Conservation (phyloP, 345 rosid species). For the Mangifera indica region DNA sequence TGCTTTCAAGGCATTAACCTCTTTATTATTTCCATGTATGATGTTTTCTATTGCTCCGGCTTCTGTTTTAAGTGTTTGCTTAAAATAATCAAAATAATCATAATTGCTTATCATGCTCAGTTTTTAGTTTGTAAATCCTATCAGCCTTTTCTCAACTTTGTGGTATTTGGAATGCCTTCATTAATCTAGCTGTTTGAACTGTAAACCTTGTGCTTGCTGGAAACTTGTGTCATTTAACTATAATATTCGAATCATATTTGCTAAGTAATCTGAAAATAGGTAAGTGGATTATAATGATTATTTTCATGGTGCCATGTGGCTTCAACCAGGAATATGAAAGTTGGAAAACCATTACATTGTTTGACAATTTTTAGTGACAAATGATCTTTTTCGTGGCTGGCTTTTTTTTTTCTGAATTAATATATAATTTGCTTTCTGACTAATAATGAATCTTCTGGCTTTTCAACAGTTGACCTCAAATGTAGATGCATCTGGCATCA, state of each 20-base stretch:
- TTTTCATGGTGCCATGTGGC: conserved; percentile 1
- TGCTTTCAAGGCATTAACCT: too few relatives aligned
- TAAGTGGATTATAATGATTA: not conserved
- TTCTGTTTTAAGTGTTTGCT: too few relatives aligned
- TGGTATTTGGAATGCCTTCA: too few relatives aligned
- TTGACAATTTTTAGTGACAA: not conserved
- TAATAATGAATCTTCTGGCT: not conserved
- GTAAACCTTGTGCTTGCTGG: not conserved
- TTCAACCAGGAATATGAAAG: not conserved
- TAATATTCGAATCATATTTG: not conserved
- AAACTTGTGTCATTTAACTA: not conserved
- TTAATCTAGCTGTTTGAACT: too few relatives aligned
- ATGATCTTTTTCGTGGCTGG: not conserved
- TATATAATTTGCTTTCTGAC: not conserved
- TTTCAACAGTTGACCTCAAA: conserved; percentile 52
- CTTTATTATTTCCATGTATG: too few relatives aligned
- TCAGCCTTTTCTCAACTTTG: too few relatives aligned
- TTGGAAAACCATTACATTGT: not conserved
- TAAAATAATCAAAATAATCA: too few relatives aligned
- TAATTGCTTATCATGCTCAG: too few relatives aligned
- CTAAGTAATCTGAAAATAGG: not conserved
- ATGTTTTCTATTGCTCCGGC: too few relatives aligned
- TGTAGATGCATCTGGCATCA: conserved; percentile 38
- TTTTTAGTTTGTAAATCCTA: too few relatives aligned
- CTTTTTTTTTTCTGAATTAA: too few relatives aligned